Percentiles rank a stretch among this genome's conserved stretches.
phyloP scores from a whole-genome alignment of 768 basidiomycete species.

The Phylloporus sp. region DNA sequence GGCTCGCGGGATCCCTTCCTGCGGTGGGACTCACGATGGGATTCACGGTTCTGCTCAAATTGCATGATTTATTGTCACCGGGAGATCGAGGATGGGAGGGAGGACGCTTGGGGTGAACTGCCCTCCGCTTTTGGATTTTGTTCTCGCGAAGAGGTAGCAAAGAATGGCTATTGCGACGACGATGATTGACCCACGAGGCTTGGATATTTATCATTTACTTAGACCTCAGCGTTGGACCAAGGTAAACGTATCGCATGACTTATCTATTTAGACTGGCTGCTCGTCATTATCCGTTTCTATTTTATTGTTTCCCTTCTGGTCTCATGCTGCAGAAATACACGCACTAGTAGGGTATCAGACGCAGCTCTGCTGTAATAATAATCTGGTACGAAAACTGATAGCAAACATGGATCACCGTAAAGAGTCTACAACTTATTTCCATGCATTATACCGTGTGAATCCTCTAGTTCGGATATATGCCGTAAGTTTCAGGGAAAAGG shows the following conservation, averaged over 20 bases:
- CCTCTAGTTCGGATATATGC: too few relatives aligned
- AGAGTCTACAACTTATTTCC: too few relatives aligned
- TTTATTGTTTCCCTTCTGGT: neutral
- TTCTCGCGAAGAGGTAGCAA: conserved; percentile 10
- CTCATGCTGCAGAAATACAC: neutral
- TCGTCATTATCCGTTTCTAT: neutral
- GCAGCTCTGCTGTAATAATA: neutral
- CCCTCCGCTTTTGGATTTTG: conserved; percentile 19
- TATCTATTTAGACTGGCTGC: neutral
- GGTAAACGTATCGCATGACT: neutral
- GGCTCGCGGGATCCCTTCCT: conserved; percentile 21
- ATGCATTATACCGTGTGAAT: too few relatives aligned
- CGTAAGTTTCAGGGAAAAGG: too few relatives aligned
- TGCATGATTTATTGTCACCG: conserved; percentile 22
- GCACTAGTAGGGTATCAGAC: neutral
- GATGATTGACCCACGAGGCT: conserved; percentile 1
- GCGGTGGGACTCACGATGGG: conserved; percentile 22
- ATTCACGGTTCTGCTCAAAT: conserved; percentile 15
- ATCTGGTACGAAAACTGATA: too few relatives aligned
- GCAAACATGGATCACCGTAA: too few relatives aligned
- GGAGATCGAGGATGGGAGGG: conserved; percentile 25
- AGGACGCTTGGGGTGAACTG: conserved; percentile 20
- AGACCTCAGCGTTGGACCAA: neutral
- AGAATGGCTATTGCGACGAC: conserved; percentile 2
- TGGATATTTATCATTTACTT: conserved; percentile 2